These are phyloP conservation scores for Cryptococcus floricola DNA, from an alignment of 1,284 basidiomycete species.

Conservation along the genomic window DNA sequence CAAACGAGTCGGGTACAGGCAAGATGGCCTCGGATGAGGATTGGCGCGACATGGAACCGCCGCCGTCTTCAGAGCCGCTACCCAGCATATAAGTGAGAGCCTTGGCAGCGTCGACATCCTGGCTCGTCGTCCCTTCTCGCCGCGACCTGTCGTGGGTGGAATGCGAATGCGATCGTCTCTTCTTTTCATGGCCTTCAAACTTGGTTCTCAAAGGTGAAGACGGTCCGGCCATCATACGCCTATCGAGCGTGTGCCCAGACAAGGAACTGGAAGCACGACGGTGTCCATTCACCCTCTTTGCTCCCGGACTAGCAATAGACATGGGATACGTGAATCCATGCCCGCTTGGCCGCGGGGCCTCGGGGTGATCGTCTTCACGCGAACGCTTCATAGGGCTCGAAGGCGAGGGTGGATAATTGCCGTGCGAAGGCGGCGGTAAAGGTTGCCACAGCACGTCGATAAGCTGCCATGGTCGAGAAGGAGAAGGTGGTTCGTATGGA, in stretches of 20 bases:
- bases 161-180: slow-evolving; percentile 42
- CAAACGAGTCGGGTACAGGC: slow-evolving; percentile 17
- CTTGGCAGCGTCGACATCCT: slow-evolving; percentile 46
- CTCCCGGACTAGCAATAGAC: slow-evolving; percentile 3
- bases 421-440: slow-evolving; percentile 37
- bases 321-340: slow-evolving; percentile 2
- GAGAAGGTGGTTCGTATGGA: slow-evolving; percentile 42
- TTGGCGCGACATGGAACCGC: slow-evolving; percentile 6
- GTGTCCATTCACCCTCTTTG: slow-evolving; percentile 1
- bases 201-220: slow-evolving; percentile 15
- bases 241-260: slow-evolving; percentile 7
- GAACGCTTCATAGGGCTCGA: slow-evolving; percentile 30
- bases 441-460: slow-evolving; percentile 46
- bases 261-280: slow-evolving; percentile 14
- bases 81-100: slow-evolving; percentile 40
- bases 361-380: slow-evolving; percentile 17
- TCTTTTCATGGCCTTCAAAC: slow-evolving; percentile 16
- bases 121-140: slow-evolving; percentile 23
- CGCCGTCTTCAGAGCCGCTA: slow-evolving; percentile 15
- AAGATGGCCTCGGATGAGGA: slow-evolving; percentile 3
- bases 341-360: slow-evolving; percentile 3
- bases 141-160: slow-evolving; percentile 24
- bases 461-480: slow-evolving; percentile 43
- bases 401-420: slow-evolving; percentile 21
- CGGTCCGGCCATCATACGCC: slow-evolving; percentile 11